Evolutionary conservation across 345 rosid genomes (phyloP), one percentile per base, ranked within the genome.

Genomic region (Dipteronia dyeriana): DNA sequence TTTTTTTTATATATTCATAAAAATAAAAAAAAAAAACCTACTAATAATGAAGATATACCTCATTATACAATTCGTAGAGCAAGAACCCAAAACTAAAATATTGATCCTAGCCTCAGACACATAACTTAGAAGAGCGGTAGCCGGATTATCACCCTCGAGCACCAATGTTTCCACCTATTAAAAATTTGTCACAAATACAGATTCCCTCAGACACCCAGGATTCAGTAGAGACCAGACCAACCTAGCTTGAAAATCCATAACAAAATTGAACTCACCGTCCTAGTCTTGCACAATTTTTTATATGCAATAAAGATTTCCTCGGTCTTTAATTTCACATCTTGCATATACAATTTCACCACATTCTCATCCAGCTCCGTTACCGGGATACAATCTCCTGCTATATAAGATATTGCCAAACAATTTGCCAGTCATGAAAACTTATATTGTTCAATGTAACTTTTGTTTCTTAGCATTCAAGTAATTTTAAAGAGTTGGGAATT

Each of bases 31-130:
- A 0, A 3, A 3, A 31, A n/a, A n/a, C n/a, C n/a, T n/a, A n/a
- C 47, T 12, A 34, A 66, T 53, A 65, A 75, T 1, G n/a, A 59
- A 20, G 5, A 25, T 1, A 3, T 86, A 92, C 98, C 97, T 92
- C 53, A 75, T 70, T 71, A 94, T 73, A 70, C 76, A 83, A 83
- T 78, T 86, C 0, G 86, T 75, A 63, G 87, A 82, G 85, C 83
- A 90, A 49, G 98, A 92, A 8, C 97, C 97, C 87, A 91, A 76
- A 13, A 92, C 93, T 80, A 92, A 86, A 85, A 85, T 77, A 68
- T 76, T 71, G 74, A 95, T 84, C 73, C 91, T 81, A 23, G 77
- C 77, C 69, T 85, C 88, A 19, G 88, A 79, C 11, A 86, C 56
- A 26, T 82, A 91, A 67, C 75, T 79, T 82, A 89, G 41, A 78